A percentile compares a stretch with the other conserved stretches of the same genome.
phyloP scores from a whole-genome alignment of 441 rosid genomes.

The Isatis lusitanica region DNA sequence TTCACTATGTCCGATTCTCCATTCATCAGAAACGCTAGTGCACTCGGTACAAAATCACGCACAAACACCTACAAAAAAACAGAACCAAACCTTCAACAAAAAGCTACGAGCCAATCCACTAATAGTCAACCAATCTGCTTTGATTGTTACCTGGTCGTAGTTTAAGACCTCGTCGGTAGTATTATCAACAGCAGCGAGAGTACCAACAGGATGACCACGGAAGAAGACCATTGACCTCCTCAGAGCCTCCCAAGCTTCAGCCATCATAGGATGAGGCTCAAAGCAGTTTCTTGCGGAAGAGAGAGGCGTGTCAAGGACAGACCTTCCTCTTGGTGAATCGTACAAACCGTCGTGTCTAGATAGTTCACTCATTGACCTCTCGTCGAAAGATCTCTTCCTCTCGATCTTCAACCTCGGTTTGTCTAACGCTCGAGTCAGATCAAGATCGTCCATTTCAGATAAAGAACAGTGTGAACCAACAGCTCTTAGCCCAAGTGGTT shows the following conservation, averaged over 20 bases:
- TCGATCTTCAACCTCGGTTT: constrained; percentile 77
- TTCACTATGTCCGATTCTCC: constrained; percentile 93
- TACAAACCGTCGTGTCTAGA: constrained; percentile 56
- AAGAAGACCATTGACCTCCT: constrained; percentile 67
- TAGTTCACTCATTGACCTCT: constrained; percentile 73
- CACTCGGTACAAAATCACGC: constrained; percentile 92
- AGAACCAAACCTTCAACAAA: not conserved
- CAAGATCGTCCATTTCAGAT: constrained; percentile 71
- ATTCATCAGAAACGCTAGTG: constrained; percentile 90
- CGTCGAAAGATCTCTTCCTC: constrained; percentile 84
- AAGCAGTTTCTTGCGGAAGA: constrained; percentile 75
- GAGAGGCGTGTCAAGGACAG: constrained; percentile 70
- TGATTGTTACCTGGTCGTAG: constrained; percentile 66
- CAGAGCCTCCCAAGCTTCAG: constrained; percentile 93
- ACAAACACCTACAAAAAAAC: constrained; percentile 64
- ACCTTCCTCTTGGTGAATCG: constrained; percentile 78
- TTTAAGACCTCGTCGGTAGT: constrained; percentile 82
- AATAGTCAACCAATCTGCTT: not conserved
- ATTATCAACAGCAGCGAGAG: constrained; percentile 86
- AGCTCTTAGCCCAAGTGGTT: constrained; percentile 50
- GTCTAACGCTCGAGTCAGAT: constrained; percentile 71
- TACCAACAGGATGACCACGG: constrained; percentile 83
- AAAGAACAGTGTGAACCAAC: constrained; percentile 71
- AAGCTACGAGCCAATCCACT: not conserved
- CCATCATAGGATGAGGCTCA: constrained; percentile 91